A percentile compares a stretch with the other conserved stretches of the same genome.
phyloP scores from a whole-genome alignment of 202 grass and related monocot genomes.

The Zoysia matrella region DNA sequence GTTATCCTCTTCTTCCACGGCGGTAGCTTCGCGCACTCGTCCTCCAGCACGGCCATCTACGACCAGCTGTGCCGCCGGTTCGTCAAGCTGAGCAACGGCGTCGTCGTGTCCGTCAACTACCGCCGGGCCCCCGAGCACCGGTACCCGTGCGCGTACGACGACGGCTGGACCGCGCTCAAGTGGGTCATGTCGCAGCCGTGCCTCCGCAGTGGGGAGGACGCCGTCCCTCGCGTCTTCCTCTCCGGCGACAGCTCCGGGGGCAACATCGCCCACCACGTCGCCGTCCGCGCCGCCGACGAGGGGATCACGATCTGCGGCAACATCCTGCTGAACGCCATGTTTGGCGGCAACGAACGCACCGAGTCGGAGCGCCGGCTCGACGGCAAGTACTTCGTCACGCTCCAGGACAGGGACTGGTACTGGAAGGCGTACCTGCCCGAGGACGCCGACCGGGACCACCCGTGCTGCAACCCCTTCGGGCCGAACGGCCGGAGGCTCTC shows the following conservation, averaged over 20 bases:
- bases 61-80: slow-evolving; percentile 86
- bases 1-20: slow-evolving; percentile 99
- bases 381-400: too few species aligned
- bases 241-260: slow-evolving; percentile 20
- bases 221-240: slow-evolving; percentile 72
- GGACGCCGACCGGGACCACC: too few species aligned
- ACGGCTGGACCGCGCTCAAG: slow-evolving; percentile 84
- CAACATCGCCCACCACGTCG: too few species aligned
- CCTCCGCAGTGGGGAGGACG: slow-evolving; percentile 67
- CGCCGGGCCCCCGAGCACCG: slow-evolving; percentile 89
- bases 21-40: slow-evolving; percentile 74
- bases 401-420: too few species aligned
- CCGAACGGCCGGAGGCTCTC: too few species aligned
- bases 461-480: too few species aligned
- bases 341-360: too few species aligned
- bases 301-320: too few species aligned
- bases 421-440: too few species aligned
- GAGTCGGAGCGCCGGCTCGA: too few species aligned
- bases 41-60: slow-evolving; percentile 55
- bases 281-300: too few species aligned
- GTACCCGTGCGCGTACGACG: slow-evolving; percentile 93
- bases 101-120: slow-evolving; percentile 96
- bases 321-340: too few species aligned
- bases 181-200: slow-evolving; percentile 79
- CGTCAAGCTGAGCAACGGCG: slow-evolving; percentile 73